Base-by-base conservation (phyloP, 805 yeast genomes). In the Candida saitoana region DNA sequence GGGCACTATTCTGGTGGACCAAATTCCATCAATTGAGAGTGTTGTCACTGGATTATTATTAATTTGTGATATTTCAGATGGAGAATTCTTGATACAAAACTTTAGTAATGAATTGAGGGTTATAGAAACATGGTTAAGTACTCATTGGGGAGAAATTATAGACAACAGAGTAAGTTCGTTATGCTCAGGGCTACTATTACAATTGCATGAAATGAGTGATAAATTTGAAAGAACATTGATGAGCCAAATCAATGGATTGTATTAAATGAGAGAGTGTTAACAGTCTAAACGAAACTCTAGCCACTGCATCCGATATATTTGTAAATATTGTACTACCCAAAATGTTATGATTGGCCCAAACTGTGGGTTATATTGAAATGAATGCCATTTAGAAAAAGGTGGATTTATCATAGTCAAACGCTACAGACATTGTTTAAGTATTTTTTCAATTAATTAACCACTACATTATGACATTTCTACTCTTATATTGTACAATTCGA, bases 131-230 rank as follows among this genome's bases (percentile, higher is more conserved):
- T 59, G 68, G 62, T 46, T 69, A 8, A 41, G 50, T 19, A 44
- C 42, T 3, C 44, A 43, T 22, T 69, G 71, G 71, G 73, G 67
- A 27, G 19, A 27, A 3, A 54, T 69, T 2, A 67, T 69, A 2
- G 74, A 69, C 31, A 60, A 59, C 11, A 50, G 56, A 39, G 48
- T 67, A 15, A 67, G 67, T 44, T 58, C 72, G 39, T 49, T 69
- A 20, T 54, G 69, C 43, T 74, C 75, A 17, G 74, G 72, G 3
- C 55, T 67, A 33, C 47, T 69, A 18, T 50, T 69, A n/a, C 50
- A 59, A 27, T 44, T 67, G 18, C 51, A 51, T 11, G 49, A 49
- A 4, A 41, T 63, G 12, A 42, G 48, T 11, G 57, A 59, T 18
- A 53, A 43, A 18, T 55, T 51, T 46, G 65, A 68, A 42, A 47